phyloP scores from a whole-genome alignment of 306 rosid genomes.

The Gynostemma pentaphyllum region DNA sequence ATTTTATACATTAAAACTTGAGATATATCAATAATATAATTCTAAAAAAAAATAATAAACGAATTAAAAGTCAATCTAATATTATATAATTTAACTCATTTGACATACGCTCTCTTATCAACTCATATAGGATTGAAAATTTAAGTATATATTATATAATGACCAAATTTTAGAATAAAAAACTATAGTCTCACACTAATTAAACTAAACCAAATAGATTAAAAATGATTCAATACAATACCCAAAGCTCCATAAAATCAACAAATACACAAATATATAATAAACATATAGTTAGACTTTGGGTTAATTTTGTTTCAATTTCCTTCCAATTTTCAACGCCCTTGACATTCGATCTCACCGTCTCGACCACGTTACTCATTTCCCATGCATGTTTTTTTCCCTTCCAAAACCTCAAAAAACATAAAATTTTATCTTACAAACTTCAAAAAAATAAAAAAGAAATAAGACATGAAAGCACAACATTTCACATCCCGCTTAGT shows the following conservation, averaged over 20 bases:
- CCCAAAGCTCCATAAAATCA: not conserved
- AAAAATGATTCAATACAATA: not conserved
- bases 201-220: not conserved
- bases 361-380: slow-evolving; percentile 63
- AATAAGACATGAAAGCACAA: slow-evolving; percentile 36
- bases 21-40: no score
- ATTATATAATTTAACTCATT: no score
- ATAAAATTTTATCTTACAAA: slow-evolving; percentile 21
- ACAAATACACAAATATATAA: slow-evolving; percentile 8
- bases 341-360: slow-evolving; percentile 13
- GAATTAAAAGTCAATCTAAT: no score
- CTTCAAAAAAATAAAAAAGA: slow-evolving; percentile 13
- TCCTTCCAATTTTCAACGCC: slow-evolving; percentile 18
- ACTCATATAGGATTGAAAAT: no score
- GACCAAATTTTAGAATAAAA: no score
- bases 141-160: no score
- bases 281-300: slow-evolving; percentile 8
- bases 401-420: slow-evolving; percentile 20
- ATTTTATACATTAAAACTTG: no score
- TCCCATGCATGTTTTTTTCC: slow-evolving; percentile 28
- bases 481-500: slow-evolving; percentile 47
- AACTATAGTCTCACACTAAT: no score
- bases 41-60: no score
- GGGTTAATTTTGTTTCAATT: slow-evolving; percentile 6
- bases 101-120: no score